Base-by-base conservation (phyloP, 495 filamentous ascomycete species). In the Cercophora samala region DNA sequence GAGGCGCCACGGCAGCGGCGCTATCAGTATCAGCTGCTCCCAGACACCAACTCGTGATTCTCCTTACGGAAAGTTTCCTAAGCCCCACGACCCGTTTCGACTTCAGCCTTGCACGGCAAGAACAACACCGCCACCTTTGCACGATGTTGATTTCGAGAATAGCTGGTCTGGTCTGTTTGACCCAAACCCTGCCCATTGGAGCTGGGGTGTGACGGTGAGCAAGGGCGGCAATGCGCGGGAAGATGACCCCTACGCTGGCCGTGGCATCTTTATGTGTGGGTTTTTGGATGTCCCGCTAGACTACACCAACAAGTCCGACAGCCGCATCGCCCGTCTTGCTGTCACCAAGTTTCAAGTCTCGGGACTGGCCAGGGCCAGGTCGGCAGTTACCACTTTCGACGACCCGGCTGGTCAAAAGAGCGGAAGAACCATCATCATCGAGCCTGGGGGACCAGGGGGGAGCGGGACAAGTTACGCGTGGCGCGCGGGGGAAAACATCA, bases 231-330 rank as follows among this genome's bases (percentile, higher is more conserved):
- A 46, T 2, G 11, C 26, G 3, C 42, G 8, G 9, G 37, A 37
- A 19, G 76, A 76, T 62, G n/a, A 62, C 29, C 69, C 74, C 0
- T 80, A 79, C 63, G 68, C 71, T 9, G 78, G 71, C 19, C 77
- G 79, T n/a, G 78, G 77, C 13, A 80, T 83, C 56, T 82, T 76
- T 64, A 64, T 83, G 18, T 83, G 79, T 62, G 79, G 79, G 11
- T 83, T 76, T 60, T 72, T 83, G n/a, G 79, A 82, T 6, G 79
- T 81, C 8, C 81, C 81, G 15, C 73, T 83, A 9, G 81, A 83
- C 70, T 81, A 83, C 68, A 79, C 75, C 53, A 81, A 82, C 69
- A 60, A 72, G 56, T 73, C 79, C 0, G 79, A 82, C 29, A 24
- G 56, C 37, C 78, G 79, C 32, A 80, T 83, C 64, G 75, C 68